A percentile compares a stretch with the other conserved stretches of the same genome.
Evolutionary conservation across 495 filamentous ascomycete species (phyloP).

Genomic region (Geopyxis carbonaria): DNA sequence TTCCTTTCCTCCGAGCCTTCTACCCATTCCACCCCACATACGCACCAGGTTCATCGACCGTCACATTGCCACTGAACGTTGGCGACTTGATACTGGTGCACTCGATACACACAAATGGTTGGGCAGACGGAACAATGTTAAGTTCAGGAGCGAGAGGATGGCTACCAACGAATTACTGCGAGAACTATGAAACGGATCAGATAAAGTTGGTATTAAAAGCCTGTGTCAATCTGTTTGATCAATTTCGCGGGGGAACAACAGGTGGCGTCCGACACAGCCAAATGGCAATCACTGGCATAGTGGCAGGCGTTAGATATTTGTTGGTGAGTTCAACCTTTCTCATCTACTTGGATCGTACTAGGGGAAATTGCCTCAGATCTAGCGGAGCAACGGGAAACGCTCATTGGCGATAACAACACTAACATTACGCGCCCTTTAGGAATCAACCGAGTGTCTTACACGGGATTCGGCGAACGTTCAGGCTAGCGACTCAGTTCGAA

Average conservation of each 20-base stretch:
- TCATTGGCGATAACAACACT: no score
- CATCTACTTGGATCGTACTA: constrained; percentile 3
- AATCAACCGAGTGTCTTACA: constrained; percentile 73
- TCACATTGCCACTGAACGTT: constrained; percentile 72
- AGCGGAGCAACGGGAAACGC: no score
- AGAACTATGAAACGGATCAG: constrained; percentile 71
- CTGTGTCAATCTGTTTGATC: constrained; percentile 81
- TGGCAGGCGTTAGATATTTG: constrained; percentile 79
- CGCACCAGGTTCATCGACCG: constrained; percentile 48
- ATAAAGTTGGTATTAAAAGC: constrained; percentile 76
- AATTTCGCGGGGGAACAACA: constrained; percentile 49
- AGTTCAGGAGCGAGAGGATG: constrained; percentile 79
- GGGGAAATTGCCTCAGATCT: background rate
- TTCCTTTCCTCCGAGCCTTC: constrained; percentile 92
- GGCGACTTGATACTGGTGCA: constrained; percentile 91
- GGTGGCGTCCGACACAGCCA: constrained; percentile 54
- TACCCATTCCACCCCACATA: constrained; percentile 76
- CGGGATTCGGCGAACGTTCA: constrained; percentile 59
- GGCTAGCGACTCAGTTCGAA: constrained; percentile 55
- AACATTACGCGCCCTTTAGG: constrained; percentile 38
- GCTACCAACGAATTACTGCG: constrained; percentile 97
- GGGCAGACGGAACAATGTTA: constrained; percentile 94
- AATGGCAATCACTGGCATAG: constrained; percentile 78
- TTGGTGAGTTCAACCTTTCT: constrained; percentile 51
- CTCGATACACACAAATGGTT: constrained; percentile 95